A percentile compares a stretch with the other conserved stretches of the same genome.
Conservation (phyloP, 1,139 yeast genomes). For the Hansenula sp. region DNA sequence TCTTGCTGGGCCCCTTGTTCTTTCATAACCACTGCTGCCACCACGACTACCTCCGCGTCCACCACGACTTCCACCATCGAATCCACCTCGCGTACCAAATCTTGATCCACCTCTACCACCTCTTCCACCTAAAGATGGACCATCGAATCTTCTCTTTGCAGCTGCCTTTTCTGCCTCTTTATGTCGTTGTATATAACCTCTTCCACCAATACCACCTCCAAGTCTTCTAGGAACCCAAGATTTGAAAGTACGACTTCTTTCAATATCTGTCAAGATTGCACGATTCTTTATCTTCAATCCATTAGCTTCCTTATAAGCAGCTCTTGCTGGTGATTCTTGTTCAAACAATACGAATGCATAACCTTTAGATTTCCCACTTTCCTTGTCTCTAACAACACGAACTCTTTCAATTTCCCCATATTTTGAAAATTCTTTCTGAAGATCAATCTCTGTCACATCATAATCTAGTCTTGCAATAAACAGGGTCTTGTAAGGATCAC, state of each 20-base stretch:
- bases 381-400: conserved; percentile 60
- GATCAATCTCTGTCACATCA: conserved; percentile 61
- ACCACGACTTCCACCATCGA: conserved; percentile 10
- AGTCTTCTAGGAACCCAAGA: conserved; percentile 79
- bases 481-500: conserved; percentile 77
- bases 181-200: conserved; percentile 37
- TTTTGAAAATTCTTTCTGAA: conserved; percentile 56
- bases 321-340: conserved; percentile 50
- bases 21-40: conserved; percentile 8
- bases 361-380: conserved; percentile 59
- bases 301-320: conserved; percentile 56
- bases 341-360: conserved; percentile 82
- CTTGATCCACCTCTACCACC: conserved; percentile 9
- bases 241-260: conserved; percentile 72
- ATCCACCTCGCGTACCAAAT: conserved; percentile 13
- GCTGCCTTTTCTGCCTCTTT: conserved; percentile 6
- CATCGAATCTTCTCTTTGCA: conserved; percentile 6
- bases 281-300: conserved; percentile 51
- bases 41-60: conserved; percentile 11
- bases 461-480: conserved; percentile 75
- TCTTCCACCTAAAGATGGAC: conserved; percentile 3
- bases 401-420: conserved; percentile 71
- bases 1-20: conserved; percentile 1
- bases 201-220: conserved; percentile 74
- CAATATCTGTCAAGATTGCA: conserved; percentile 71